Evolutionary conservation across 2,329 filamentous ascomycete genomes (phyloP).

Genomic region (Nemania sp.): DNA sequence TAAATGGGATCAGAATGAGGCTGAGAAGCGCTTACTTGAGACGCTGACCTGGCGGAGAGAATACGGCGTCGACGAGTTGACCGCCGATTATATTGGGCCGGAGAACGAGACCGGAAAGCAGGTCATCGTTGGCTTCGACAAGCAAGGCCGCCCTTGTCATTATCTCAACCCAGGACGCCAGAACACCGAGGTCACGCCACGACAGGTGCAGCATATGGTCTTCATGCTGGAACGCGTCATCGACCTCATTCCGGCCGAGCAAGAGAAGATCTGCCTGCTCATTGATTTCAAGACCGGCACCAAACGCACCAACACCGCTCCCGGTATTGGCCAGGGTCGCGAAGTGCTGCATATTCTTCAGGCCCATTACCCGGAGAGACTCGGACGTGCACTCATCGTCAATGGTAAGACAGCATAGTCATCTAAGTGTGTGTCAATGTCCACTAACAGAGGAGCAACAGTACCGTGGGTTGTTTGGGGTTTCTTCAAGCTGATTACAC

Average conservation of each 20-base stretch:
- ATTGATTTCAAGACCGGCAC: constrained; percentile 92
- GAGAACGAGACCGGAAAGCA: constrained; percentile 99
- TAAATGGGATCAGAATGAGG: constrained; percentile 84
- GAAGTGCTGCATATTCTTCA: constrained; percentile 93
- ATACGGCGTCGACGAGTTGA: constrained; percentile 84
- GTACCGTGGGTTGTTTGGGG: constrained; percentile 91
- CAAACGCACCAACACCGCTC: constrained; percentile 75
- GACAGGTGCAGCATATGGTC: constrained; percentile 92
- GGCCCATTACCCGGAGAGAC: constrained; percentile 92
- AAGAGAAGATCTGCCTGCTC: constrained; percentile 87
- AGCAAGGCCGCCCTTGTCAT: constrained; percentile 84
- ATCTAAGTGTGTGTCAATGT: not conserved
- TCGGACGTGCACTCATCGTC: constrained; percentile 89
- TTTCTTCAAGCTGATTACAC: constrained; percentile 96
- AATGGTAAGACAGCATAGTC: constrained; percentile 70
- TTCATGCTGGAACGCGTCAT: constrained; percentile 94
- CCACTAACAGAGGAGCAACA: constrained; percentile 53
- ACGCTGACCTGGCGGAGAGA: constrained; percentile 91
- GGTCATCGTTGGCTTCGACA: constrained; percentile 88
- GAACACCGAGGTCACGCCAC: constrained; percentile 87
- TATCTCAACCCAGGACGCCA: constrained; percentile 91
- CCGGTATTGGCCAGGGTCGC: constrained; percentile 79
- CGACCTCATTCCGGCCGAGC: constrained; percentile 86
- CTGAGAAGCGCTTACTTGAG: constrained; percentile 80
- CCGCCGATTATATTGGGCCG: constrained; percentile 86